Evolutionary conservation across 192 early-diverging fungal genomes (phyloP), one percentile per base, ranked within the genome.

Genomic region (Podila verticillata): DNA sequence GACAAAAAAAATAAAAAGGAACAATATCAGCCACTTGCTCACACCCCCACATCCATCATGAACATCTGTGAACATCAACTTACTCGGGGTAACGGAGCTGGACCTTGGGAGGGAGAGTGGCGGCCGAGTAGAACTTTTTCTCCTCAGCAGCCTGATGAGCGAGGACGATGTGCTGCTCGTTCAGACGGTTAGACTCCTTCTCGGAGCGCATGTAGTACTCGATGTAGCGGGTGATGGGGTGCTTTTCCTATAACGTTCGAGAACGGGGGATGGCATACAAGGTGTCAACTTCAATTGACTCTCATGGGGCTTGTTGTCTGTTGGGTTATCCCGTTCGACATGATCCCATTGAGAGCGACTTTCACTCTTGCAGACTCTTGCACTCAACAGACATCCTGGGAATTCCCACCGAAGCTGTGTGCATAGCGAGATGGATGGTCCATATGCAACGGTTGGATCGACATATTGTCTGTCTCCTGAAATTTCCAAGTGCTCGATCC

Each of bases 201-300:
- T 80, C 77, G 48, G 77, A 72, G 48, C 77, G 77, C 77, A 80
- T 80, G 77, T 80, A 80, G 65, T 80, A 80, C 70, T 80, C 77
- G 36, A 80, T 80, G 48, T 80, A 80, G 66, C 77, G 77, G 57
- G 77, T 80, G 65, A 80, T 54, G 51, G 77, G 77, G 35, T 80
- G 77, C 63, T 80, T 80, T 47, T 80, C 77, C 77, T 79, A 79
- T 15, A 15, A 15, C 4, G 13, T 29, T 59, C 30, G 30, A 36
- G 7, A 31, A 62, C 36, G 20, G 39, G 20, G 7, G 10, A 62
- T 10, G 8, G 9, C 24, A 19, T n/a, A 6, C 13, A 24, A 12
- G 13, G 58, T 12, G 39, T 44, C 39, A 44, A 44, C 17, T 10
- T 44, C 39, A 15, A 12, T 39, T 39, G 36, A 2, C 36, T 39